These are phyloP conservation scores for Cantharellus anzutake DNA, from an alignment of 768 basidiomycete species.

Conservation along the genomic window DNA sequence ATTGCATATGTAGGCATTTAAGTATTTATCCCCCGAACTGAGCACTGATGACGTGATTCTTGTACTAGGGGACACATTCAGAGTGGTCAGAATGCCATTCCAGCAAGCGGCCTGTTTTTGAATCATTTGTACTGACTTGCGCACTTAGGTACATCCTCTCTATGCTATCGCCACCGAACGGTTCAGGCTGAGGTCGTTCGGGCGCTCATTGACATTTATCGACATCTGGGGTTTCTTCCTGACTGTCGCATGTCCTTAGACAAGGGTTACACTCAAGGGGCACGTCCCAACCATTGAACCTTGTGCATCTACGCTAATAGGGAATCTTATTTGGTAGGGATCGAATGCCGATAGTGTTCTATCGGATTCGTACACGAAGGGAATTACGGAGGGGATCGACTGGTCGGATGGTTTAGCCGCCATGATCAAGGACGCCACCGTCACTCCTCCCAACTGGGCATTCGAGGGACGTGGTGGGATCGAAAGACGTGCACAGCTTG, in stretches of 20 bases:
- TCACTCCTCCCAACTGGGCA: conserved; percentile 5
- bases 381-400: conserved; percentile 14
- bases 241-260: conserved; percentile 16
- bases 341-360: conserved; percentile 16
- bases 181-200: conserved; percentile 12
- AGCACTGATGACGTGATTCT: conserved; percentile 5
- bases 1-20: not conserved
- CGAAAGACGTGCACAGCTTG: conserved; percentile 1
- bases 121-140: conserved; percentile 1
- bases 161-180: conserved; percentile 8
- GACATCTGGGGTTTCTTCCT: conserved; percentile 13
- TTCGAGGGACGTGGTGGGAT: conserved; percentile 11
- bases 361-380: conserved; percentile 15
- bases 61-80: conserved; percentile 12
- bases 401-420: conserved; percentile 13
- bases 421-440: conserved; percentile 15
- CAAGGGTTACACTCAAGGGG: conserved; percentile 15
- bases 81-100: not conserved
- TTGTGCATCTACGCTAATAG: not conserved
- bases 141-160: conserved; percentile 9
- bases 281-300: not conserved
- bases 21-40: too few relatives aligned
- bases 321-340: conserved; percentile 3
- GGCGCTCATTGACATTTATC: conserved; percentile 14
- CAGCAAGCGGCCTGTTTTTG: not conserved